Base-by-base conservation (phyloP, 176 grass and related monocot species). In the Tillandsia leiboldiana region DNA sequence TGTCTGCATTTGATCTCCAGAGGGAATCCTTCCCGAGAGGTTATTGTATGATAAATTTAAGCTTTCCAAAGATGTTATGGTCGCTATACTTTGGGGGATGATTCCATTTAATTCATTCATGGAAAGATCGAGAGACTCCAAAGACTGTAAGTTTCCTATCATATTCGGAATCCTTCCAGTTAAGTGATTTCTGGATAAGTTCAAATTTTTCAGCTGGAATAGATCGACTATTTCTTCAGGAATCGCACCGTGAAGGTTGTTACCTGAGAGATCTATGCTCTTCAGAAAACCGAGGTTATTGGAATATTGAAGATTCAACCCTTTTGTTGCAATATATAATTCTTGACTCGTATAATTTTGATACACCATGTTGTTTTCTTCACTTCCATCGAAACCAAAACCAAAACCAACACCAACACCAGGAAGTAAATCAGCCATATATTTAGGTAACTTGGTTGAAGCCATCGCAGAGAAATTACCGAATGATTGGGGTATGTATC, bases 111-210 rank as follows among this genome's bases (percentile, higher is more conserved):
- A 20, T 0, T 70, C 29, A 13, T 91, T 87, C 2, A 12, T 52
- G 0, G 70, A 87, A 7, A 87, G 54, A 53, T 91, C 81, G 0
- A 87, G 69, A 10, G 88, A 91, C 15, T 84, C 84, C 63, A 91
- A 27, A 1, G 52, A 73, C 1, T 4, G 1, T 28, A 90, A 66
- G 0, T 1, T 0, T 3, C 84, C 80, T 53, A 84, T 87, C 0
- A 18, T 64, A 1, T 78, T 3, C 0, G 63, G 67, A 51, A 78
- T 77, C 1, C 48, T 48, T 28, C 78, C 74, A 0, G 4, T 70
- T 0, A 87, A 50, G 13, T 17, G 7, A 48, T 81, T 87, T 24
- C 12, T 10, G 0, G 85, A 83, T 17, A 81, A 26, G 4, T 84
- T 84, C 48, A 84, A 77, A 64, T 49, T 77, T 0, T 51, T 50